Percentiles rank a stretch among this genome's conserved stretches.
Conservation (phyloP, 2,329 filamentous ascomycete genomes). For the Botryotinia calthae region DNA sequence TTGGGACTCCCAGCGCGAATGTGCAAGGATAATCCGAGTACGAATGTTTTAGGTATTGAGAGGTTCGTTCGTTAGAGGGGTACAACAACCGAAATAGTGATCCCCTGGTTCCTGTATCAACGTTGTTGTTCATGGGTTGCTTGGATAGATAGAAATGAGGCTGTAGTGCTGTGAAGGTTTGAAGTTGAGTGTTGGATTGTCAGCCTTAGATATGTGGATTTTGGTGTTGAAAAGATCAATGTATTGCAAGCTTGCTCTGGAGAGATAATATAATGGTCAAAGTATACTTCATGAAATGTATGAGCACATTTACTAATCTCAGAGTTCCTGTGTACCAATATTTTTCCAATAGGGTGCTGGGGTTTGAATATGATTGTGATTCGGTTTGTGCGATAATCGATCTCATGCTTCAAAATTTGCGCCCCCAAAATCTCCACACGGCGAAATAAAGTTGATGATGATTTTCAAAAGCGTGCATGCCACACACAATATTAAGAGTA, state of each 20-base stretch:
- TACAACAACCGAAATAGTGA: not conserved
- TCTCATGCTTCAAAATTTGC: too few species aligned
- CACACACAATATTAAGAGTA: not conserved
- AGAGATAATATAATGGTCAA: not conserved
- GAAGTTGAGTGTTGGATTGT: not conserved
- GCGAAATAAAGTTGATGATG: not conserved
- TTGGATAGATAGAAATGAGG: not conserved
- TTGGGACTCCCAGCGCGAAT: not conserved
- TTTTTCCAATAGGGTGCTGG: not conserved
- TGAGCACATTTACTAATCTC: not conserved
- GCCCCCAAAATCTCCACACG: too few species aligned
- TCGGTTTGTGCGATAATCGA: not conserved
- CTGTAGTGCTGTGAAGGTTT: not conserved
- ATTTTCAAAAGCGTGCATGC: not conserved
- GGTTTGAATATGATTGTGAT: not conserved
- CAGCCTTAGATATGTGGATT: not conserved
- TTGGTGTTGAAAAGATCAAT: not conserved
- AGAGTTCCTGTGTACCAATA: not conserved
- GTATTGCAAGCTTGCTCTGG: not conserved
- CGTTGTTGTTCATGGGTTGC: not conserved
- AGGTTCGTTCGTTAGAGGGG: not conserved
- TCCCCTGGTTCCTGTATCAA: not conserved
- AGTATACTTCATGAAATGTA: too few species aligned
- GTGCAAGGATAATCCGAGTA: conserved; percentile 8
- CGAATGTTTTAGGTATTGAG: not conserved